Percentiles rank a stretch among this genome's conserved stretches.
phyloP scores from a whole-genome alignment of 2,329 filamentous ascomycete species.

The Xylariaceae sp. region DNA sequence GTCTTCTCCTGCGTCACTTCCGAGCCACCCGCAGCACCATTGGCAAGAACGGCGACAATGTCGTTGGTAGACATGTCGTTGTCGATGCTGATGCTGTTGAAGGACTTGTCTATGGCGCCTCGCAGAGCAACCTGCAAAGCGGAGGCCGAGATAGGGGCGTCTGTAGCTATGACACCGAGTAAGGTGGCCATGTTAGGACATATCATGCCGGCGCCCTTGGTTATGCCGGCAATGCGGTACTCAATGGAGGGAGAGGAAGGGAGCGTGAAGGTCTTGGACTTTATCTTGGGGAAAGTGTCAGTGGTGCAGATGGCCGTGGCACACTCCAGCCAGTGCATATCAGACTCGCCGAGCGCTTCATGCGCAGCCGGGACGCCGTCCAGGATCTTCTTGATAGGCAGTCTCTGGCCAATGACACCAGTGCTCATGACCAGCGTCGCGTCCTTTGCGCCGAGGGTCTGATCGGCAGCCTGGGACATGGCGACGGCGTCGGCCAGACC shows the following conservation, averaged over 20 bases:
- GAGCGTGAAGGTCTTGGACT: conserved; percentile 77
- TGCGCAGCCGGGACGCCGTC: conserved; percentile 74
- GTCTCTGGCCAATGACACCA: conserved; percentile 92
- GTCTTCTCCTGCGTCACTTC: conserved; percentile 51
- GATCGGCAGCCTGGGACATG: conserved; percentile 78
- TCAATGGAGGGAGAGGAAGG: conserved; percentile 70
- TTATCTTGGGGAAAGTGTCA: conserved; percentile 94
- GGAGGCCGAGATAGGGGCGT: conserved; percentile 68
- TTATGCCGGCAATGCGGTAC: conserved; percentile 89
- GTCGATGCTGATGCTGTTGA: conserved; percentile 96
- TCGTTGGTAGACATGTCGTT: conserved; percentile 98
- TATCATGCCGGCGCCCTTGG: conserved; percentile 98
- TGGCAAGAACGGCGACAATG: conserved; percentile 89
- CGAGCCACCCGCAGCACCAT: conserved; percentile 78
- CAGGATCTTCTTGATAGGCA: conserved; percentile 88
- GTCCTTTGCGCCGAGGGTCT: conserved; percentile 45
- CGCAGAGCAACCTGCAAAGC: conserved; percentile 66
- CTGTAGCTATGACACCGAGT: conserved; percentile 85
- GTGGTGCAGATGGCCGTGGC: conserved; percentile 96
- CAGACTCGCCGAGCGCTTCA: conserved; percentile 63
- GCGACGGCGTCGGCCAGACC: conserved; percentile 80
- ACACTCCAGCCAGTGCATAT: conserved; percentile 80
- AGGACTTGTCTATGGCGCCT: conserved; percentile 73
- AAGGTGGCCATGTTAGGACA: conserved; percentile 98
- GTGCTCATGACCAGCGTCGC: conserved; percentile 96